phyloP scores from a whole-genome alignment of 331 rosid genomes.

The Pyracantha coccinea region DNA sequence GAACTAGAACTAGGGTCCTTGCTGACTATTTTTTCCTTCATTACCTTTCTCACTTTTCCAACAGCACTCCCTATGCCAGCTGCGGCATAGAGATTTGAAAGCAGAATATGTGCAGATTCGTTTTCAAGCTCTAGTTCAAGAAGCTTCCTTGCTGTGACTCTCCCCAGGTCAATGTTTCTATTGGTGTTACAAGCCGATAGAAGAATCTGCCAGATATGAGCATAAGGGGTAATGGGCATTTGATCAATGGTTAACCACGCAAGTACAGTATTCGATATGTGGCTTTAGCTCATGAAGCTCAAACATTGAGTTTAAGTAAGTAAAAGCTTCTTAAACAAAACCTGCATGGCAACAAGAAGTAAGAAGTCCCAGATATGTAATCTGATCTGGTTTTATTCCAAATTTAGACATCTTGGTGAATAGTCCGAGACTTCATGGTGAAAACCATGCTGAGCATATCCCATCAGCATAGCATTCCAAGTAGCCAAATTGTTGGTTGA shows the following conservation, averaged over 20 bases:
- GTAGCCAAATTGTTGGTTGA: slow-evolving; percentile 1
- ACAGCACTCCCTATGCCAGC: neutral
- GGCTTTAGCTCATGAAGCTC: neutral
- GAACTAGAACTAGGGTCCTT: neutral
- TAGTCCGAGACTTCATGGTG: neutral
- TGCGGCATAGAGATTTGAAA: neutral
- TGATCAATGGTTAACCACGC: neutral
- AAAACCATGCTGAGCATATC: slow-evolving; percentile 7
- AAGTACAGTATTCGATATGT: slow-evolving; percentile 2
- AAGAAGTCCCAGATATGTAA: slow-evolving; percentile 8
- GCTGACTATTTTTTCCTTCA: neutral
- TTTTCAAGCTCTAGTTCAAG: neutral
- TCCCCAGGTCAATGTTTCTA: neutral
- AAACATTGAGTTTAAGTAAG: slow-evolving; percentile 1
- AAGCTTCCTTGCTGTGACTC: neutral
- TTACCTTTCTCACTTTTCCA: neutral
- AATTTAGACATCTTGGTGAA: neutral
- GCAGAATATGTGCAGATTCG: neutral
- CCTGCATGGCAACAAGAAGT: slow-evolving; percentile 1
- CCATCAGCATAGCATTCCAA: slow-evolving; percentile 17
- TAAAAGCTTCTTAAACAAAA: slow-evolving; percentile 3
- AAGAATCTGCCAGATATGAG: slow-evolving; percentile 3
- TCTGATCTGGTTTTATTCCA: slow-evolving; percentile 6
- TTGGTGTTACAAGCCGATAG: neutral
- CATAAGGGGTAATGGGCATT: slow-evolving; percentile 9